Percentiles rank a stretch among this genome's conserved stretches.
phyloP scores from a whole-genome alignment of 1,139 yeast species.

The Lodderomyces margitis region DNA sequence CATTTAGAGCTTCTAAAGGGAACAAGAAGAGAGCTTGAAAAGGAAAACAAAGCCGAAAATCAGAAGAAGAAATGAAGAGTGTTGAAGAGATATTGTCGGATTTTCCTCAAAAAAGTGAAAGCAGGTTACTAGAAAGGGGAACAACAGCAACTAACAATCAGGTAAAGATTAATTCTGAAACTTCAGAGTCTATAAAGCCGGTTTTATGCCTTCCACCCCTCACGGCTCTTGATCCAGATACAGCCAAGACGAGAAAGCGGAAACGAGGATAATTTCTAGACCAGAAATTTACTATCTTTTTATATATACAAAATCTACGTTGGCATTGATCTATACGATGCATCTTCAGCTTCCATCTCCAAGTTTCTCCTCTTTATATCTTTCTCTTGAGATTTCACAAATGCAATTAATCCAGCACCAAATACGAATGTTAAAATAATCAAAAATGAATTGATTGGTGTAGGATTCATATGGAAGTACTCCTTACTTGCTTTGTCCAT shows the following conservation, averaged over 20 bases:
- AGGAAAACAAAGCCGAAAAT: slow-evolving; percentile 36
- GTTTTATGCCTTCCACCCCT: slow-evolving; percentile 23
- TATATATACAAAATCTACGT: slow-evolving; percentile 18
- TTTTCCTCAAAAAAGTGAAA: slow-evolving; percentile 14
- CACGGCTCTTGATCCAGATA: slow-evolving; percentile 33
- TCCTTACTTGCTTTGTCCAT: slow-evolving; percentile 72
- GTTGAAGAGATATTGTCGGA: slow-evolving; percentile 16
- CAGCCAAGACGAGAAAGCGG: slow-evolving; percentile 18
- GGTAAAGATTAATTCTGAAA: background rate
- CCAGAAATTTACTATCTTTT: background rate
- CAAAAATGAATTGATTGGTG: slow-evolving; percentile 64
- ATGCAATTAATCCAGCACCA: slow-evolving; percentile 52
- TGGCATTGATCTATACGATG: slow-evolving; percentile 51
- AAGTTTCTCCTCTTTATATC: slow-evolving; percentile 50
- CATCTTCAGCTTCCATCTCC: slow-evolving; percentile 63
- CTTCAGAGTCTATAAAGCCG: slow-evolving; percentile 1
- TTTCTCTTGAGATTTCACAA: slow-evolving; percentile 53
- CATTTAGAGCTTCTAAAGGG: slow-evolving; percentile 91
- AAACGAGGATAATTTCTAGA: background rate
- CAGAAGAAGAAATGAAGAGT: slow-evolving; percentile 15
- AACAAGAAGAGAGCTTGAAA: slow-evolving; percentile 80
- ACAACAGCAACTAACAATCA: background rate
- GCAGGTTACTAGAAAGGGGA: background rate
- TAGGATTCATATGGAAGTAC: slow-evolving; percentile 68
- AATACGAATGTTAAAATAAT: slow-evolving; percentile 52